Conservation (phyloP, 2,329 filamentous ascomycete species). For the Xylariaceae sp. region DNA sequence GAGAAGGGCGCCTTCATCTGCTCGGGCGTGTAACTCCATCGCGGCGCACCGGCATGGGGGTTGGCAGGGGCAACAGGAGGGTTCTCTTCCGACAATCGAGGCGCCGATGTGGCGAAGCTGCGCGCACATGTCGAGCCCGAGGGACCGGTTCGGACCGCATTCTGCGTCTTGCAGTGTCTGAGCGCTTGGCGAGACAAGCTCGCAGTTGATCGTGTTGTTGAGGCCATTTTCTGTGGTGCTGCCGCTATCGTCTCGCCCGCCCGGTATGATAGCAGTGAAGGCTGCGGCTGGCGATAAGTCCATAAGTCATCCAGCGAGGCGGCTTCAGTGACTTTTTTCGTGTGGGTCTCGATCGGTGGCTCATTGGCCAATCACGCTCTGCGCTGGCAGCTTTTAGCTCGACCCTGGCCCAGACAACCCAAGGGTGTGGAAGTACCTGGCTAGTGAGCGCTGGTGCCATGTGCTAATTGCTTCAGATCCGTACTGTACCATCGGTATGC, state of each 20-base stretch:
- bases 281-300: neutral
- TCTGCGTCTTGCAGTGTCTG: slow-evolving; percentile 27
- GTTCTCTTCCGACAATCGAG: slow-evolving; percentile 14
- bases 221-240: slow-evolving; percentile 30
- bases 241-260: neutral
- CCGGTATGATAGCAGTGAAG: neutral
- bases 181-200: slow-evolving; percentile 33
- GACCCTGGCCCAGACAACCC: neutral
- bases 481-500: too few species aligned
- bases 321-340: slow-evolving; percentile 17
- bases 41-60: slow-evolving; percentile 37
- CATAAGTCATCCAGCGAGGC: slow-evolving; percentile 5
- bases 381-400: neutral
- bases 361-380: slow-evolving; percentile 7
- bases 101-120: slow-evolving; percentile 26
- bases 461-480: too few species aligned
- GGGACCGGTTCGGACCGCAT: slow-evolving; percentile 13
- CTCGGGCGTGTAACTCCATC: slow-evolving; percentile 67
- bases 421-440: too few species aligned
- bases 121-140: slow-evolving; percentile 13
- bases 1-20: slow-evolving; percentile 66
- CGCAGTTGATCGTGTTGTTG: slow-evolving; percentile 32
- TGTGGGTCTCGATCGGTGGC: slow-evolving; percentile 13
- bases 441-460: too few species aligned
- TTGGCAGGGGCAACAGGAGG: neutral